A percentile compares a stretch with the other conserved stretches of the same genome.
Evolutionary conservation across 1,284 basidiomycete genomes (phyloP).

Genomic region (Melampsora larici-populina): DNA sequence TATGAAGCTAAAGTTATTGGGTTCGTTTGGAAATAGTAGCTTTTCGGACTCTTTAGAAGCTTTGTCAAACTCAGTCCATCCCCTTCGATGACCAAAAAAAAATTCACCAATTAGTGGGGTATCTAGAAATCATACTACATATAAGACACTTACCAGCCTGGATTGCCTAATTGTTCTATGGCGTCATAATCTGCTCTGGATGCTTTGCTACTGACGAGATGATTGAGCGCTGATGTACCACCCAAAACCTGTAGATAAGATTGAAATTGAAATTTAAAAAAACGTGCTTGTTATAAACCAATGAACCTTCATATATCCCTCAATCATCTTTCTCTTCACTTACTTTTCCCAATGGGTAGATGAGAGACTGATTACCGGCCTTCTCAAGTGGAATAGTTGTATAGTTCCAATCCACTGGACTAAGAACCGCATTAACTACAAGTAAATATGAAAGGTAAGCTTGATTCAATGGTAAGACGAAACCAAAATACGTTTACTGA

Average conservation of each 20-base stretch:
- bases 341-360: slow-evolving; percentile 35
- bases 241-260: slow-evolving; percentile 22
- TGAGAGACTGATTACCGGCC: slow-evolving; percentile 9
- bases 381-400: slow-evolving; percentile 21
- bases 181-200: slow-evolving; percentile 25
- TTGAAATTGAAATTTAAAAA: not conserved
- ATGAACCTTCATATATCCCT: too few relatives aligned
- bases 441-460: not conserved
- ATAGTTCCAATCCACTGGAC: slow-evolving; percentile 38
- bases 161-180: slow-evolving; percentile 29
- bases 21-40: slow-evolving; percentile 6
- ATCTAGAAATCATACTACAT: not conserved
- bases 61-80: slow-evolving; percentile 31
- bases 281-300: too few relatives aligned
- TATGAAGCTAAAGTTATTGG: slow-evolving; percentile 5
- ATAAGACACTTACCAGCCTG: slow-evolving; percentile 21
- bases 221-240: slow-evolving; percentile 39
- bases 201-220: slow-evolving; percentile 23
- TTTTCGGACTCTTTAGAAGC: slow-evolving; percentile 36
- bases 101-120: not conserved
- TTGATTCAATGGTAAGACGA: not conserved
- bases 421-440: slow-evolving; percentile 5
- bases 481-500: not conserved
- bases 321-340: not conserved
- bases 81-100: slow-evolving; percentile 2